Evolutionary conservation across 2,329 filamentous ascomycete genomes (phyloP).

Genomic region (Beauveria varroae): DNA sequence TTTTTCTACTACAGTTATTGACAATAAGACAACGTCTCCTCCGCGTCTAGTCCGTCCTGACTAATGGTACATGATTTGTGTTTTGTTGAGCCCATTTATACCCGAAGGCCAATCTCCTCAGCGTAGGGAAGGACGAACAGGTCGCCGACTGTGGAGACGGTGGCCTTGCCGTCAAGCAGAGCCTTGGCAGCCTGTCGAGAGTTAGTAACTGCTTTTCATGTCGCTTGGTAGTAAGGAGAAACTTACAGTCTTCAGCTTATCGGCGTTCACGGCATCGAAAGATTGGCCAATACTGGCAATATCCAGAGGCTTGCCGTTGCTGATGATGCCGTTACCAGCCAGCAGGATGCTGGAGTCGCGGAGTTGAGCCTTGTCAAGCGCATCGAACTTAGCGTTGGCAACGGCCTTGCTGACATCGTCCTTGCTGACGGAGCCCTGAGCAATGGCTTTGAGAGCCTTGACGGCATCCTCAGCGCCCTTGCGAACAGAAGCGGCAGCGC

Average conservation of each 20-base stretch:
- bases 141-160: conserved; percentile 85
- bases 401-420: conserved; percentile 90
- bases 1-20: conserved; percentile 40
- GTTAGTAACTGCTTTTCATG: conserved; percentile 17
- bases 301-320: conserved; percentile 76
- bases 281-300: conserved; percentile 71
- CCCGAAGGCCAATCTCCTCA: conserved; percentile 86
- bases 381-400: conserved; percentile 87
- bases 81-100: conserved; percentile 53
- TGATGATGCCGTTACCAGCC: conserved; percentile 77
- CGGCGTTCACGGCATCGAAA: conserved; percentile 72
- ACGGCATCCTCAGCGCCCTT: conserved; percentile 69
- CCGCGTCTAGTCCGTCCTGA: conserved; percentile 32
- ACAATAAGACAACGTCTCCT: conserved; percentile 31
- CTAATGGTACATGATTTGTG: conserved; percentile 36
- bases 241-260: conserved; percentile 80
- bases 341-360: conserved; percentile 70
- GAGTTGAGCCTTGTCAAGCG: conserved; percentile 74
- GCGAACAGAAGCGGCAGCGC: conserved; percentile 64
- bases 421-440: conserved; percentile 65
- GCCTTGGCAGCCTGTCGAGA: conserved; percentile 69
- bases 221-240: neutral
- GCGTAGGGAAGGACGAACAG: conserved; percentile 86
- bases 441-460: conserved; percentile 74
- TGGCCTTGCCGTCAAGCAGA: conserved; percentile 80